Conservation (phyloP, 371 early-diverging fungal species). For the Dichotomocladium elegans region DNA sequence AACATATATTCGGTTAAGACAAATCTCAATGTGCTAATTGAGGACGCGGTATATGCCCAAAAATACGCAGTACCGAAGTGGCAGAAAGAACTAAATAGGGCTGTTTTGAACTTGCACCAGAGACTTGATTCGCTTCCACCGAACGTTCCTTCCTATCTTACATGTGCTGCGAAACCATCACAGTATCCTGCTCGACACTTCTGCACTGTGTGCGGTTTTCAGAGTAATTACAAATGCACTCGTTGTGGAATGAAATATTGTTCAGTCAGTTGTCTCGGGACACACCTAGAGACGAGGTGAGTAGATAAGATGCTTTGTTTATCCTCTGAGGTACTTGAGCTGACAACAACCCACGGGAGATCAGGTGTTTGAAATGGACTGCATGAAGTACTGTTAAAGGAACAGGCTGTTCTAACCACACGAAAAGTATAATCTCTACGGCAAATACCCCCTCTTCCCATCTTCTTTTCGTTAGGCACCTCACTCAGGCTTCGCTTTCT, state of each 20-base stretch:
- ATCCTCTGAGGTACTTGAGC: not conserved
- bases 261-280: conserved; percentile 49
- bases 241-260: conserved; percentile 70
- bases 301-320: not conserved
- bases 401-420: no score
- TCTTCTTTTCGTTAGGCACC: no score
- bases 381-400: no score
- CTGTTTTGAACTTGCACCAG: conserved; percentile 8
- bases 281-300: conserved; percentile 63
- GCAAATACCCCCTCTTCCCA: no score
- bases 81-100: not conserved
- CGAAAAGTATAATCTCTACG: no score
- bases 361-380: conserved; percentile 24
- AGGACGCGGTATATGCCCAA: conserved; percentile 43
- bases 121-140: conserved; percentile 22
- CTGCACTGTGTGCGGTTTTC: conserved; percentile 67
- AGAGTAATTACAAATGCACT: conserved; percentile 53
- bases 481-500: no score
- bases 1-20: conserved; percentile 46
- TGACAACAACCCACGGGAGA: not conserved
- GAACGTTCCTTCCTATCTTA: conserved; percentile 45
- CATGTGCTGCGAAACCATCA: conserved; percentile 51
- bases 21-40: conserved; percentile 48
- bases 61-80: not conserved
- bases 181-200: conserved; percentile 60